Evolutionary conservation across 192 early-diverging fungal species (phyloP), one percentile per base, ranked within the genome.

Genomic region (Hyaloraphidium curvatum): DNA sequence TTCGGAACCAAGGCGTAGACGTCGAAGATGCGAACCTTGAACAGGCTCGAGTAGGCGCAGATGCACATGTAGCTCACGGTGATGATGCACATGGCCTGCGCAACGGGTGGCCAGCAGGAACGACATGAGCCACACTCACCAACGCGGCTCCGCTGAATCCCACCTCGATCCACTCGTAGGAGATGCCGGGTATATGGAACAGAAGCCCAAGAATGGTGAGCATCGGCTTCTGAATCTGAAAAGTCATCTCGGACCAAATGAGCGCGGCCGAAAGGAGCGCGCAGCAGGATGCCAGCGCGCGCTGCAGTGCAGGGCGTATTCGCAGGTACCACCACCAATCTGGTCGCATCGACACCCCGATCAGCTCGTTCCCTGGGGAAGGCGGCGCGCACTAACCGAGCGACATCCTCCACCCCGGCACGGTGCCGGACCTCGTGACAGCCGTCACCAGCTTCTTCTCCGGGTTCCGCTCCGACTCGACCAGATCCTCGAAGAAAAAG

Each of bases 191-290:
- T 25, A 73, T 55, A 50, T 71, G 64, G 63, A 78, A 51, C 40
- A 87, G 52, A 25, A 80, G 55, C 23, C 69, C 75, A 41, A 91
- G 81, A 50, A 87, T 74, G 2, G 84, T 87, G 33, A 92, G 59
- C 2, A 73, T 67, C 26, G 81, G 77, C 21, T 67, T 63, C 9
- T 62, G 50, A 27, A 80, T 54, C 53, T 89, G 85, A 59, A 92
- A 94, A 0, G 87, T 91, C 28, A 89, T 70, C 65, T 97, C 93
- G 2, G 89, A 92, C 93, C 93, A 97, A 26, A 97, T 65, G 28
- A 97, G 69, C 23, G 74, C 64, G 1, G 76, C 52, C 23, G 88
- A 87, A 27, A 82, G 58, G 19, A 73, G 14, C 0, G 76, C 70
- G 40, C 70, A 81, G 0, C 80, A 40, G 5, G 84, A 62, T 3